Conservation (phyloP, 2,329 filamentous ascomycete genomes). For the Paraphaeosphaeria minitans region DNA sequence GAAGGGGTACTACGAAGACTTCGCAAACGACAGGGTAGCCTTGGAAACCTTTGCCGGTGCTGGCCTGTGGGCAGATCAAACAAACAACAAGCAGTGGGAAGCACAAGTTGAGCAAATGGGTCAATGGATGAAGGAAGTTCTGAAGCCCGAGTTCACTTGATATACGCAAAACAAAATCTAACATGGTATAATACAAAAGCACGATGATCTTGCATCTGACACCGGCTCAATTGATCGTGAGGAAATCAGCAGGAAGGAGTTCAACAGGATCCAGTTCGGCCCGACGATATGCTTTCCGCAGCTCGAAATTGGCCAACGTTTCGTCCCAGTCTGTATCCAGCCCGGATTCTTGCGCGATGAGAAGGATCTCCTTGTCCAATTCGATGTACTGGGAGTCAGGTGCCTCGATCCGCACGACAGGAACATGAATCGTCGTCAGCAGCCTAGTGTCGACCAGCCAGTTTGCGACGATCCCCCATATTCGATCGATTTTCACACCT, state of each 20-base stretch:
- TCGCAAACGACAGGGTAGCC: conserved; percentile 27
- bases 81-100: conserved; percentile 13
- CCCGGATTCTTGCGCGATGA: conserved; percentile 5
- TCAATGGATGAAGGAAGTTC: conserved; percentile 33
- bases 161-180: not conserved
- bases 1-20: conserved; percentile 36
- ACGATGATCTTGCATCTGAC: not conserved
- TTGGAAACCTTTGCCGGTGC: conserved; percentile 22
- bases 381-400: conserved; percentile 4
- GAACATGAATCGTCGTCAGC: not conserved
- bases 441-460: not conserved
- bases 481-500: not conserved
- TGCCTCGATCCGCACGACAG: conserved; percentile 21
- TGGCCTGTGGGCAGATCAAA: conserved; percentile 34
- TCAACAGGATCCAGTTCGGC: not conserved
- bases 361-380: conserved; percentile 18
- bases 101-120: conserved; percentile 27
- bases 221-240: not conserved
- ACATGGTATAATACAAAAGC: not conserved
- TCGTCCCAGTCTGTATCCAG: conserved; percentile 13
- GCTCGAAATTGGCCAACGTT: not conserved
- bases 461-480: not conserved
- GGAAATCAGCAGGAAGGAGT: not conserved
- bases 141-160: conserved; percentile 16
- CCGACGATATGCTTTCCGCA: not conserved